These are phyloP conservation scores for Cladosporium halotolerans DNA, from an alignment of 2,329 filamentous ascomycete species.

Conservation along the genomic window DNA sequence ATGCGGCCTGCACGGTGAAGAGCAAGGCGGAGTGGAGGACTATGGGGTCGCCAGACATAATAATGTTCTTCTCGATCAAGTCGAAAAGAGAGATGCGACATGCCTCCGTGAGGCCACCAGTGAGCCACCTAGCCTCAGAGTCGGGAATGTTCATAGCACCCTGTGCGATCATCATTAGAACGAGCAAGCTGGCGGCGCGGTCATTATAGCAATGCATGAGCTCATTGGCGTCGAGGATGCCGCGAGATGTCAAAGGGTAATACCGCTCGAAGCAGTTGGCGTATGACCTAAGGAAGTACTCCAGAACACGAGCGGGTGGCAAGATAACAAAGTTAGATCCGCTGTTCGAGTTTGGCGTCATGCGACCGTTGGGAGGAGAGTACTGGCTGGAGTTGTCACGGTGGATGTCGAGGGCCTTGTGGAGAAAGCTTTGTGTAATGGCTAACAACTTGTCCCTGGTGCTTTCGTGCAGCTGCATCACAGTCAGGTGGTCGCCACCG, in stretches of 20 bases:
- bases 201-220: slow-evolving; percentile 57
- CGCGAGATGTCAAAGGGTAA: slow-evolving; percentile 56
- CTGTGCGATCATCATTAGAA: slow-evolving; percentile 67
- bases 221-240: slow-evolving; percentile 59
- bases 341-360: slow-evolving; percentile 43
- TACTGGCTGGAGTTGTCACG: slow-evolving; percentile 35
- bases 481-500: slow-evolving; percentile 40
- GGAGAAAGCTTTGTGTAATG: slow-evolving; percentile 63
- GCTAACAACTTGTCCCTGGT: slow-evolving; percentile 65
- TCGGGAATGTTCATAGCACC: slow-evolving; percentile 62
- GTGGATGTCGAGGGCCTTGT: slow-evolving; percentile 65
- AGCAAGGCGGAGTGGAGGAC: slow-evolving; percentile 61
- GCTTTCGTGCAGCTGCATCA: slow-evolving; percentile 45
- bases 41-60: slow-evolving; percentile 59
- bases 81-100: slow-evolving; percentile 68
- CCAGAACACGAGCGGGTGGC: slow-evolving; percentile 59
- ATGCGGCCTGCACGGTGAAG: slow-evolving; percentile 62
- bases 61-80: slow-evolving; percentile 64
- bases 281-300: slow-evolving; percentile 62
- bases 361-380: slow-evolving; percentile 19
- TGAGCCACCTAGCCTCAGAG: slow-evolving; percentile 58
- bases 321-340: slow-evolving; percentile 59
- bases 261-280: slow-evolving; percentile 61
- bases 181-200: slow-evolving; percentile 58
- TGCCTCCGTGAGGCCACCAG: slow-evolving; percentile 62